Conservation (phyloP, 305 asterid species). For the Rubia tinctorum region DNA sequence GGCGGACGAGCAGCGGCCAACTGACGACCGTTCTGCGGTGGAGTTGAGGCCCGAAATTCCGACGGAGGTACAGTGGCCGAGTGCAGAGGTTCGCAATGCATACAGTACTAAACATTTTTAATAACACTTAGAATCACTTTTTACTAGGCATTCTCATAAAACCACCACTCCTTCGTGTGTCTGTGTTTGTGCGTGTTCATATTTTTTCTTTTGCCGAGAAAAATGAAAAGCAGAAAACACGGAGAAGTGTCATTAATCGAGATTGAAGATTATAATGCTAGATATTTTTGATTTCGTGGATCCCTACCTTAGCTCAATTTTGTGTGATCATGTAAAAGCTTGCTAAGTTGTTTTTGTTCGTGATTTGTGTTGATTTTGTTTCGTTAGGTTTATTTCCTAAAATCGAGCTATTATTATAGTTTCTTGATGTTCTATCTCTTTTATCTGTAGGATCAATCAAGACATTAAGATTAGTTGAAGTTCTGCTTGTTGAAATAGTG, state of each 20-base stretch:
- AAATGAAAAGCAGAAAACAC: background rate
- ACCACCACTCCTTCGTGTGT: background rate
- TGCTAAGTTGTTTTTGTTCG: background rate
- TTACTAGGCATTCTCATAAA: too few species aligned
- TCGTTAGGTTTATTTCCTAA: background rate
- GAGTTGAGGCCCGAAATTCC: too few species aligned
- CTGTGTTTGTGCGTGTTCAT: background rate
- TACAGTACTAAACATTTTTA: too few species aligned
- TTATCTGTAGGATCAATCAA: conserved; percentile 42
- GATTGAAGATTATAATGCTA: background rate
- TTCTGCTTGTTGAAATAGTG: background rate
- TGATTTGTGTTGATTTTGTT: background rate
- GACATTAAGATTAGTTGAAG: conserved; percentile 50
- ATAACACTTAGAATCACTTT: too few species aligned
- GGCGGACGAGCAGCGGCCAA: too few species aligned
- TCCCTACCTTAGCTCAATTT: background rate
- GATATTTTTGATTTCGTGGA: background rate
- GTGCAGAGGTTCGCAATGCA: too few species aligned
- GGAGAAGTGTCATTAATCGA: conserved; percentile 1
- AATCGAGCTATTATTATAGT: conserved; percentile 7
- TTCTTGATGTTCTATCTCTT: conserved; percentile 11
- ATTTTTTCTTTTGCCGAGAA: background rate
- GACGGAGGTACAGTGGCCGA: too few species aligned
- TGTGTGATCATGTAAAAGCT: background rate
- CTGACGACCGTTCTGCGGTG: too few species aligned